Conservation (phyloP, 306 rosid species). For the Casuarina equisetifolia region DNA sequence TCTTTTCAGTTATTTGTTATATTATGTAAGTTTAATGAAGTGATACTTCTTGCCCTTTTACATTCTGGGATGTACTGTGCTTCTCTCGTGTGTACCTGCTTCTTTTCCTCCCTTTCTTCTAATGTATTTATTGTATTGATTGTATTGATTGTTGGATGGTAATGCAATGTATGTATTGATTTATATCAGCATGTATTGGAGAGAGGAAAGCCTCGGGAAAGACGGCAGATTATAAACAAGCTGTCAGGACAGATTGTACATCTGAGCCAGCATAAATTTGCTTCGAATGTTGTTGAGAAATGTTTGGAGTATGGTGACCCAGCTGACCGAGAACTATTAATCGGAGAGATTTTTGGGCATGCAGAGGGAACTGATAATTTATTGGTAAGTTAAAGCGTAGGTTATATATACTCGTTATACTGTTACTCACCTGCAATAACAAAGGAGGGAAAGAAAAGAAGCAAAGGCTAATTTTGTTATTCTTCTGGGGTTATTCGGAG, state of each 20-base stretch:
- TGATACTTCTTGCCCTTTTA: not conserved
- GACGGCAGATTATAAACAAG: constrained; percentile 68
- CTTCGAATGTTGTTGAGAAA: constrained; percentile 50
- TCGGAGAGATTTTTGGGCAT: constrained; percentile 39
- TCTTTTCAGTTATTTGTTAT: not conserved
- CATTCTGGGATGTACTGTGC: constrained; percentile 6
- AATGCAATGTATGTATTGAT: constrained; percentile 17
- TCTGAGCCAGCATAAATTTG: constrained; percentile 64
- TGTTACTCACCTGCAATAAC: not conserved
- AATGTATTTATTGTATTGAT: constrained; percentile 12
- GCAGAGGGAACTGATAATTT: constrained; percentile 45
- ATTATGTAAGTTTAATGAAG: not conserved
- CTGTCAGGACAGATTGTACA: constrained; percentile 60
- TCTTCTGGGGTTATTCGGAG: not conserved
- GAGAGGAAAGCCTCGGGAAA: constrained; percentile 67
- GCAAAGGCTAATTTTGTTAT: not conserved
- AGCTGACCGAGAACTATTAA: constrained; percentile 33
- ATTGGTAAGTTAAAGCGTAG: constrained; percentile 29
- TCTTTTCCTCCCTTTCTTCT: not conserved
- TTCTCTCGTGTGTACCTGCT: not conserved
- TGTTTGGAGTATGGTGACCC: constrained; percentile 44
- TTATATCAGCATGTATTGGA: constrained; percentile 72
- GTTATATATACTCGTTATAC: not conserved
- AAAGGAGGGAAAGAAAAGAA: not conserved
- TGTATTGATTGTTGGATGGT: constrained; percentile 18